These are phyloP conservation scores for Antitrichia curtipendula DNA, from an alignment of 225 moss, liverwort and hornwort species.

Conservation along the genomic window DNA sequence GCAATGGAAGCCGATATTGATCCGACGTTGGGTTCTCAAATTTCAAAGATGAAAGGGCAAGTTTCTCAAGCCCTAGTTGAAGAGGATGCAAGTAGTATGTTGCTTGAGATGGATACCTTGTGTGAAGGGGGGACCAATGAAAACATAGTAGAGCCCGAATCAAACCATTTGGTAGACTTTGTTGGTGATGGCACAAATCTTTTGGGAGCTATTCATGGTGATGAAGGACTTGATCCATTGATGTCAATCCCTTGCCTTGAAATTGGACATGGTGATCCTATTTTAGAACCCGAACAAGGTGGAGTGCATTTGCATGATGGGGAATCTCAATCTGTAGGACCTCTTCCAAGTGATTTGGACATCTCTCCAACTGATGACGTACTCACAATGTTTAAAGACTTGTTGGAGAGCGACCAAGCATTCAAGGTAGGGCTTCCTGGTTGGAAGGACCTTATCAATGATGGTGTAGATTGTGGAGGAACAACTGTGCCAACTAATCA, in stretches of 20 bases:
- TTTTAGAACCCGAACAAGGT: background rate
- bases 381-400: too few relatives aligned
- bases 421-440: too few relatives aligned
- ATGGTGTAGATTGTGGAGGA: too few relatives aligned
- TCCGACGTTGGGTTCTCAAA: too few relatives aligned
- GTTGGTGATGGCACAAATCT: background rate
- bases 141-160: background rate
- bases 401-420: too few relatives aligned
- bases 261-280: background rate
- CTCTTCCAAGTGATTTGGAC: background rate
- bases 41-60: background rate
- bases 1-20: accelerated
- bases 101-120: background rate
- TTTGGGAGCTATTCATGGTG: background rate
- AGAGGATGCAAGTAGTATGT: background rate
- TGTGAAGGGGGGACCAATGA: too few relatives aligned
- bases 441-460: too few relatives aligned
- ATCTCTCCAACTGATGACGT: too few relatives aligned
- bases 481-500: background rate
- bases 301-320: background rate
- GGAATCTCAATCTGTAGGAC: background rate
- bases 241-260: background rate
- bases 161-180: background rate
- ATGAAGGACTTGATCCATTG: background rate
- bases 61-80: background rate